Conservation (phyloP, 495 filamentous ascomycete genomes). For the Penicillium diatomitis region DNA sequence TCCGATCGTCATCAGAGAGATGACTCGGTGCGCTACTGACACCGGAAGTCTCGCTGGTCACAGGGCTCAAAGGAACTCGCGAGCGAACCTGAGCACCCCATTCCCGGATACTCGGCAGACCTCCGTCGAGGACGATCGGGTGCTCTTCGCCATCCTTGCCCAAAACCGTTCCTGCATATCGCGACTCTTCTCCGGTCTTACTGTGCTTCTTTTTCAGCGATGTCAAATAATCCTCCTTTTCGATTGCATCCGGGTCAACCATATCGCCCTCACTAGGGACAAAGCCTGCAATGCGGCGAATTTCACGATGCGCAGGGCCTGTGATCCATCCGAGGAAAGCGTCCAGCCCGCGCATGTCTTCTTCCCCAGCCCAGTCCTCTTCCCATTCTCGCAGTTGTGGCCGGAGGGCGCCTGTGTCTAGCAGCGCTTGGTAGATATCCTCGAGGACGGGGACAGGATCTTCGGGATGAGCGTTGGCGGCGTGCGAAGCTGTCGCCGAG, state of each 20-base stretch:
- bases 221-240: slow-evolving; percentile 66
- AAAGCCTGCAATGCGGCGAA: slow-evolving; percentile 56
- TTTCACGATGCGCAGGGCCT: slow-evolving; percentile 60
- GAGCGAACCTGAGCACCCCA: slow-evolving; percentile 46
- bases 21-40: slow-evolving; percentile 38
- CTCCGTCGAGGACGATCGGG: slow-evolving; percentile 62
- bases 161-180: slow-evolving; percentile 71
- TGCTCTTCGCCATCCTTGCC: slow-evolving; percentile 60
- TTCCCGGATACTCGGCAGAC: slow-evolving; percentile 54
- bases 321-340: slow-evolving; percentile 65
- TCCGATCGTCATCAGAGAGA: slow-evolving; percentile 29
- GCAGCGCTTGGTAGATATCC: slow-evolving; percentile 74
- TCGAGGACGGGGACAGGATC: slow-evolving; percentile 47
- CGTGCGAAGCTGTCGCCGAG: slow-evolving; percentile 50
- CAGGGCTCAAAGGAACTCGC: slow-evolving; percentile 19
- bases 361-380: slow-evolving; percentile 48
- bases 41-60: slow-evolving; percentile 28
- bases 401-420: slow-evolving; percentile 60
- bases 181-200: slow-evolving; percentile 71
- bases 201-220: slow-evolving; percentile 77
- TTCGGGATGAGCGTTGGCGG: slow-evolving; percentile 44
- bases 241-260: slow-evolving; percentile 36
- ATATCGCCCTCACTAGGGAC: slow-evolving; percentile 37
- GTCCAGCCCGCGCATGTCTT: slow-evolving; percentile 67
- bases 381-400: slow-evolving; percentile 51